Conservation (phyloP, 805 yeast species). For the Candida sonorensis region DNA sequence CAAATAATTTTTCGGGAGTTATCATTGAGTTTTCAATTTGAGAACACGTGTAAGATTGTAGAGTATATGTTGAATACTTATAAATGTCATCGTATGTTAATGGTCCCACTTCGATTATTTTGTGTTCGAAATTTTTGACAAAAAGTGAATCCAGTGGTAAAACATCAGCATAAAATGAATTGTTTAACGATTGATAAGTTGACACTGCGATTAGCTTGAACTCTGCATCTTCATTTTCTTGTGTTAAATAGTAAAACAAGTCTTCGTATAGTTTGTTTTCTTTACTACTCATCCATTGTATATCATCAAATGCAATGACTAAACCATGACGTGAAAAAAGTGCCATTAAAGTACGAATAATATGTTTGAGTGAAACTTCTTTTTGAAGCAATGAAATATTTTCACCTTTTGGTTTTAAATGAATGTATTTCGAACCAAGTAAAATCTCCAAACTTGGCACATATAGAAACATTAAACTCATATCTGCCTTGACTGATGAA, state of each 20-base stretch:
- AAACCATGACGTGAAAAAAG: slow-evolving; percentile 35
- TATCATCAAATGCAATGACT: slow-evolving; percentile 38
- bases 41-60: background rate
- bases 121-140: background rate
- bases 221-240: slow-evolving; percentile 4
- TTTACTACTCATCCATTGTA: slow-evolving; percentile 34
- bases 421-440: slow-evolving; percentile 35
- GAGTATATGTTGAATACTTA: background rate
- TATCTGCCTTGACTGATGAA: slow-evolving; percentile 33
- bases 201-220: background rate
- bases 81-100: background rate
- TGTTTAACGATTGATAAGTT: background rate
- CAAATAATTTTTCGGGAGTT: background rate
- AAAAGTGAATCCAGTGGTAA: background rate
- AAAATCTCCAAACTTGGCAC: slow-evolving; percentile 39
- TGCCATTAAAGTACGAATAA: slow-evolving; percentile 34
- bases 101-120: background rate
- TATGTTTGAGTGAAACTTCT: slow-evolving; percentile 35
- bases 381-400: slow-evolving; percentile 20
- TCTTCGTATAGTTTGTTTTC: slow-evolving; percentile 27
- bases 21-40: background rate
- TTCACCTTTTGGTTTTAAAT: slow-evolving; percentile 16
- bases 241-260: slow-evolving; percentile 15
- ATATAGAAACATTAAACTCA: slow-evolving; percentile 32
- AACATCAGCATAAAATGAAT: background rate